These are phyloP conservation scores for Petrea volubilis DNA, from an alignment of 257 asterid genomes.

Conservation along the genomic window DNA sequence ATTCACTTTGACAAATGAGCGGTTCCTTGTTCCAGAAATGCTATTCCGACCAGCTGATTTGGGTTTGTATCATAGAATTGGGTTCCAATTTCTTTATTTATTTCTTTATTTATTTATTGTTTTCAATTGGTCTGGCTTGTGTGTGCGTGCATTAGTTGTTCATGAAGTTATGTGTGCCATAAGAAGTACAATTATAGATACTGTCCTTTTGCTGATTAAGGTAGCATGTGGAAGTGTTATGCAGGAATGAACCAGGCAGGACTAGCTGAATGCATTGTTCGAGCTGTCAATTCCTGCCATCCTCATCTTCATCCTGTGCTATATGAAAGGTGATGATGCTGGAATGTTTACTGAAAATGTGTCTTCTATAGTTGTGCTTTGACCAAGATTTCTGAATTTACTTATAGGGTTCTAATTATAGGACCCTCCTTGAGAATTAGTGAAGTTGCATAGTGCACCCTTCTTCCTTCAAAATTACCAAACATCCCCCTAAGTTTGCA, in stretches of 20 bases:
- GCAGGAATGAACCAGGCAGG: constrained; percentile 98
- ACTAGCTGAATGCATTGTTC: constrained; percentile 88
- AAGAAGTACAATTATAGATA: not conserved
- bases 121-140: not conserved
- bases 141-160: not conserved
- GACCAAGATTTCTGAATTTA: constrained; percentile 22
- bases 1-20: constrained; percentile 86
- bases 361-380: constrained; percentile 1
- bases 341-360: not conserved
- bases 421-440: too few species aligned
- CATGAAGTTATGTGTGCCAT: not conserved
- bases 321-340: constrained; percentile 69
- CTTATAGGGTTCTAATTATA: too few species aligned
- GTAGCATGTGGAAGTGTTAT: constrained; percentile 16
- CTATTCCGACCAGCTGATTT: constrained; percentile 93
- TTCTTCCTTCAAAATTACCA: too few species aligned
- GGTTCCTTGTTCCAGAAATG: constrained; percentile 98
- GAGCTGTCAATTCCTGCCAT: constrained; percentile 88
- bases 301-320: constrained; percentile 92
- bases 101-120: not conserved
- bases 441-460: too few species aligned
- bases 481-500: too few species aligned
- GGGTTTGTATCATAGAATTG: constrained; percentile 47
- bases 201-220: constrained; percentile 10
- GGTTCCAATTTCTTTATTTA: not conserved